Percentiles rank a stretch among this genome's conserved stretches.
Evolutionary conservation across 2,329 filamentous ascomycete species (phyloP).

Genomic region (Neoarthrinium moseri): DNA sequence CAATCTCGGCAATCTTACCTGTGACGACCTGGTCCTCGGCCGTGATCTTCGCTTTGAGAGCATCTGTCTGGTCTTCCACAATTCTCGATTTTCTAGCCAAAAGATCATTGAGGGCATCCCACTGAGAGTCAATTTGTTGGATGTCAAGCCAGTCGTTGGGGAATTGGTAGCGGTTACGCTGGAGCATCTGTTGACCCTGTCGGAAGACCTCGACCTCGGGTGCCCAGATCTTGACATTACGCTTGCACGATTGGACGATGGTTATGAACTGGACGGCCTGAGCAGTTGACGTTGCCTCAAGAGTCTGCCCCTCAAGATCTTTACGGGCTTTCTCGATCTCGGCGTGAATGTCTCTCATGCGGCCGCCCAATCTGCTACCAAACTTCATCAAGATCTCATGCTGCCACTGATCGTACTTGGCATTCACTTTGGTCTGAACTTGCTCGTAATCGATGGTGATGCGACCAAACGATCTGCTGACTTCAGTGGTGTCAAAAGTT

Average conservation of each 20-base stretch:
- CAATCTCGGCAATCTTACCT: constrained; percentile 84
- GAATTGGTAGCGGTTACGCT: constrained; percentile 90
- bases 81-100: constrained; percentile 90
- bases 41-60: constrained; percentile 87
- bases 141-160: constrained; percentile 92
- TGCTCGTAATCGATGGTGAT: constrained; percentile 97
- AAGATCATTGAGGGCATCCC: constrained; percentile 90
- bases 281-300: constrained; percentile 92
- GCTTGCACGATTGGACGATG: constrained; percentile 92
- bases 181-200: constrained; percentile 89
- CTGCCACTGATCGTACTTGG: constrained; percentile 99
- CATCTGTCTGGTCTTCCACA: constrained; percentile 94
- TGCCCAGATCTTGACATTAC: constrained; percentile 90
- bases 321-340: constrained; percentile 89
- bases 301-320: constrained; percentile 86
- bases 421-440: constrained; percentile 97
- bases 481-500: constrained; percentile 96
- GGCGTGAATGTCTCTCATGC: constrained; percentile 88
- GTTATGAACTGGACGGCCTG: constrained; percentile 99
- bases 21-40: constrained; percentile 91
- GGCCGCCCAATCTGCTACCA: constrained; percentile 79
- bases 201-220: constrained; percentile 95
- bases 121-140: constrained; percentile 94
- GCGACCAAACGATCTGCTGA: constrained; percentile 88
- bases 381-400: constrained; percentile 96